Evolutionary conservation across 257 asterid species (phyloP).

Genomic region (Petunia axillaris): DNA sequence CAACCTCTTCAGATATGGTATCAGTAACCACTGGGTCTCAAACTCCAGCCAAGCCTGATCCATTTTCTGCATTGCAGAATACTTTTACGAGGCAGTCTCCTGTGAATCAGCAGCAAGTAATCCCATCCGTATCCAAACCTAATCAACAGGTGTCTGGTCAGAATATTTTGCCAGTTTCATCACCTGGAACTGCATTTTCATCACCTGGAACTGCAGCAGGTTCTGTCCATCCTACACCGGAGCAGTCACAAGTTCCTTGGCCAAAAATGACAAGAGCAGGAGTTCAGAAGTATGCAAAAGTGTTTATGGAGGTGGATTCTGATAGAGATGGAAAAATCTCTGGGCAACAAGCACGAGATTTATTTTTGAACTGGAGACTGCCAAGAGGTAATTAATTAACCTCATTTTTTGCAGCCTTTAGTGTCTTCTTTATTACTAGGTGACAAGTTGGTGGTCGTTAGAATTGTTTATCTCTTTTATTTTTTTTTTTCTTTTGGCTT

Average conservation of each 20-base stretch:
- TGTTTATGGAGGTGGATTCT: slow-evolving; percentile 86
- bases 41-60: slow-evolving; percentile 66
- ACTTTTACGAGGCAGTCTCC: slow-evolving; percentile 56
- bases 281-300: slow-evolving; percentile 88
- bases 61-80: slow-evolving; percentile 77
- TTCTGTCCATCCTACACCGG: slow-evolving; percentile 49
- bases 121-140: slow-evolving; percentile 58
- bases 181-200: slow-evolving; percentile 55
- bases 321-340: slow-evolving; percentile 90
- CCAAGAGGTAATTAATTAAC: slow-evolving; percentile 68
- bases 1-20: slow-evolving; percentile 56
- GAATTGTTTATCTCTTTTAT: neutral
- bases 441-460: neutral
- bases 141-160: slow-evolving; percentile 65
- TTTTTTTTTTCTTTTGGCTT: neutral
- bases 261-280: slow-evolving; percentile 96
- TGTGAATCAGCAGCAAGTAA: slow-evolving; percentile 52
- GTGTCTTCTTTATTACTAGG: neutral
- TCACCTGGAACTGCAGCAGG: slow-evolving; percentile 57
- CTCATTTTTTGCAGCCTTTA: neutral
- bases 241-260: slow-evolving; percentile 77
- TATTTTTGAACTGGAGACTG: slow-evolving; percentile 91
- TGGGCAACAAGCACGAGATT: slow-evolving; percentile 90
- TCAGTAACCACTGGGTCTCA: slow-evolving; percentile 51
- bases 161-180: slow-evolving; percentile 48